Evolutionary conservation across 345 rosid species (phyloP), one percentile per base, ranked within the genome.

Genomic region (Leavenworthia alabamica): DNA sequence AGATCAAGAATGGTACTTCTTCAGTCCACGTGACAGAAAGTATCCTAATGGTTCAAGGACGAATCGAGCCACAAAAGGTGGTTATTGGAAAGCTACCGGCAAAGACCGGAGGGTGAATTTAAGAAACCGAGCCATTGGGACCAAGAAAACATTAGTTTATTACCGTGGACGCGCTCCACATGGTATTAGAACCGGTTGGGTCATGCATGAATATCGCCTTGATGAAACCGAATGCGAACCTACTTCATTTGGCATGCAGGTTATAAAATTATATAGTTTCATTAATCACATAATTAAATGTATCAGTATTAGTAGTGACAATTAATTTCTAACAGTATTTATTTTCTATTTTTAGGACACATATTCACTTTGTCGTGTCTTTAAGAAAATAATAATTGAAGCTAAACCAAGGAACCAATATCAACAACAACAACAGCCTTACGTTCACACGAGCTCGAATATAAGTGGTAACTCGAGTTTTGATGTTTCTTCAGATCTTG

Each of bases 71-170:
- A 93, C 99, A 4, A 87, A 87, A 77, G 81, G 88, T 15, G 97
- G 99, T 4, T 93, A 93, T 27, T 89, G 97, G 99, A 93, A 93
- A 73, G 99, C 99, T 12, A 93, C 99, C 0, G 99, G 99, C 7
- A 93, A 93, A 70, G 99, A 93, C 47, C 75, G 99, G 42, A 85
- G 87, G 36, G 96, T 89, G 37, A 86, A 80, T 67, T 85, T 89
- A 3, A 86, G 80, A 51, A 76, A 58, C 41, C 83, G 81, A 15
- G 56, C 96, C 3, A 91, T 93, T 15, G 99, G 97, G 2, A 83
- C 81, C 82, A 93, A 93, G 84, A 93, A 89, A 83, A 93, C 99
- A 60, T 72, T 89, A 20, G 97, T 93, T 48, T 93, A 89, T 68
- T 89, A 92, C 47, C 76, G 97, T 56, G 99, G 99, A 53, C 79